Base-by-base conservation (phyloP, 148 eudicot species). In the Chenopodium formosanum region DNA sequence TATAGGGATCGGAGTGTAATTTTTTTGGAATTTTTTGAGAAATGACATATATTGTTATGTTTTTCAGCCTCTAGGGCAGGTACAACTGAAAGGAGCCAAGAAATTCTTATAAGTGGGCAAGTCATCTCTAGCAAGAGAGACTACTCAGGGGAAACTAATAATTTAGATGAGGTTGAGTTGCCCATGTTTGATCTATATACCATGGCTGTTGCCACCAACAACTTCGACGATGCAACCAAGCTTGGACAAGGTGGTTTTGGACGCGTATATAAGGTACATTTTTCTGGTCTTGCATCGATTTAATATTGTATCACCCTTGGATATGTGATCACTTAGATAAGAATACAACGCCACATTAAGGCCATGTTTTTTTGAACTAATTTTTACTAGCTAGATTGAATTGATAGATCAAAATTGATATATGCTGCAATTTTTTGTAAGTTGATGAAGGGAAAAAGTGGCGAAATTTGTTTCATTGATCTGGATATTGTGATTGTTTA, bases 161-260 rank as follows among this genome's bases (percentile, higher is more conserved):
- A 67, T 7, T 46, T 50, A 9, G 84, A 84, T 20, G 88, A 86
- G 52, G 78, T 86, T 3, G 88, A 86, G 10, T 74, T 86, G 86
- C 88, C 88, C 13, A 44, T 84, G 62, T 86, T 50, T 70, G 88
- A 86, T 73, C 58, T 87, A 20, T 46, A 82, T 25, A 85, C 86
- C 44, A 62, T 87, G 22, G 84, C 74, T 13, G 29, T 68, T 4
- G 89, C 87, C 22, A 87, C 87, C 7, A 75, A 85, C 32, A 80
- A 82, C 58, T 87, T 87, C 60, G 78, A 83, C 2, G 84, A 85
- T 62, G 72, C 70, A 4, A 82, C 80, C 48, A 87, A 85, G 27
- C 82, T 87, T 34, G 89, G 89, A 20, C 86, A 87, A 78, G 89
- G 89, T 13, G 89, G 89, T 56, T 87, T 87, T 70, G 89, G 89